Evolutionary conservation across 2,329 filamentous ascomycete genomes (phyloP).

Genomic region (Magnaporthiopsis incrustans): DNA sequence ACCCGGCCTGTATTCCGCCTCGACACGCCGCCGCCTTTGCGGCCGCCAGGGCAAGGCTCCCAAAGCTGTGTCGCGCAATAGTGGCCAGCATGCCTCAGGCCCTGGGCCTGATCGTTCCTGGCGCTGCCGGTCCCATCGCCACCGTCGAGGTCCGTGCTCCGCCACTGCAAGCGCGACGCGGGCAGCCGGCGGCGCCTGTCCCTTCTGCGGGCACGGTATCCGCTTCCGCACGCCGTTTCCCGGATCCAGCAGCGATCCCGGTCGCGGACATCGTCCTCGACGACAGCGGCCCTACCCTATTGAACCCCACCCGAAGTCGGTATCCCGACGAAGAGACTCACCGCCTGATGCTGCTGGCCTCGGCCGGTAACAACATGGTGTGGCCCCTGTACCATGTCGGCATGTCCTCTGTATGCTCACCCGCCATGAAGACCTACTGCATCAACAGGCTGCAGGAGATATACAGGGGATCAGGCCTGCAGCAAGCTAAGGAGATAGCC

Average conservation of each 20-base stretch:
- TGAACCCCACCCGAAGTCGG: slow-evolving; percentile 28
- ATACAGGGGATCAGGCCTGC: slow-evolving; percentile 35
- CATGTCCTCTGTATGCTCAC: slow-evolving; percentile 36
- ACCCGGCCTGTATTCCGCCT: slow-evolving; percentile 16
- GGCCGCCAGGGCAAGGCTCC: slow-evolving; percentile 30
- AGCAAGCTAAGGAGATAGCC: slow-evolving; percentile 36
- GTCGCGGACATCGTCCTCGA: slow-evolving; percentile 10
- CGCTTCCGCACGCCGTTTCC: neutral
- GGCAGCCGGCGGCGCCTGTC: neutral
- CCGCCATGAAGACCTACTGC: slow-evolving; percentile 33
- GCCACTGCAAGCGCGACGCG: slow-evolving; percentile 11
- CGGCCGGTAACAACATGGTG: slow-evolving; percentile 38
- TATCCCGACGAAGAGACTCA: slow-evolving; percentile 29
- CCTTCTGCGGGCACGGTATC: too few species aligned
- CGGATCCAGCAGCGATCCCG: too few species aligned
- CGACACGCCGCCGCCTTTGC: slow-evolving; percentile 25
- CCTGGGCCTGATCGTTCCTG: slow-evolving; percentile 28
- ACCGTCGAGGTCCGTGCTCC: slow-evolving; percentile 23
- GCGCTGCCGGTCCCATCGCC: slow-evolving; percentile 12
- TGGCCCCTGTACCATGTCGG: slow-evolving; percentile 43
- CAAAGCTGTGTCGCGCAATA: slow-evolving; percentile 32
- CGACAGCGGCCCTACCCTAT: slow-evolving; percentile 27
- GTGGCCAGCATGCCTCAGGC: slow-evolving; percentile 41
- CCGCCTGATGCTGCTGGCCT: slow-evolving; percentile 40
- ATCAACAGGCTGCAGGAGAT: slow-evolving; percentile 36